Base-by-base conservation (phyloP, 208 protist genomes). In the Acanthamoeba culbertsoni region DNA sequence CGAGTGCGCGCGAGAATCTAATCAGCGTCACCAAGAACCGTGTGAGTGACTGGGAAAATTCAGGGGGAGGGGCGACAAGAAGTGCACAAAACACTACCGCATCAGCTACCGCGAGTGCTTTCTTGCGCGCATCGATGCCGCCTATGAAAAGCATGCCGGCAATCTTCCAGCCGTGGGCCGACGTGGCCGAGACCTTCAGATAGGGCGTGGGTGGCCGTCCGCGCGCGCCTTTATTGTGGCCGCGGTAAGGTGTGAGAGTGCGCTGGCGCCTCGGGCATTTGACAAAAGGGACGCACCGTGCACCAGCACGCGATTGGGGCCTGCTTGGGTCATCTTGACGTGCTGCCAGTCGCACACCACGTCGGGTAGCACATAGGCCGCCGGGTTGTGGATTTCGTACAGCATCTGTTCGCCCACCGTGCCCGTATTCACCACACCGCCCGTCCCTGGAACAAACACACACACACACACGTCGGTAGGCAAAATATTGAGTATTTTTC, bases 321-420 rank as follows among this genome's bases (percentile, higher is more conserved):
- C 91, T 31, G 71, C 2, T 28, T 93, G 86, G 16, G 3, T 46
- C 33, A 96, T 40, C 2, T 16, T 75, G 31, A 96, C 93, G 16
- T 95, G n/a, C 40, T 42, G 23, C 73, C 62, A 94, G 71, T 96
- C 63, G 57, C 86, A 95, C 33, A 94, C 62, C n/a, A 96, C 94
- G 53, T 95, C 93, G 35, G 93, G 95, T 14, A 94, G 55, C 35
- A 95, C 77, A 91, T 96, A 96, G 48, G 86, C 82, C 7, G 59
- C 89, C 26, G 95, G 95, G 79, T 96, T 77, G n/a, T 91, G 94
- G 23, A 96, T 96, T 42, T 96, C 95, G 75, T 96, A 96, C 14
- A 96, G 26, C 73, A 96, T 90, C 68, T 96, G 95, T 37, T 96
- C 95, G 1, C 71, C 28, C 2, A 95, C 95, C 12, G 95, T 91